Evolutionary conservation across 257 asterid genomes (phyloP), one percentile per base, ranked within the genome.

Genomic region (Rauvolfia tetraphylla): DNA sequence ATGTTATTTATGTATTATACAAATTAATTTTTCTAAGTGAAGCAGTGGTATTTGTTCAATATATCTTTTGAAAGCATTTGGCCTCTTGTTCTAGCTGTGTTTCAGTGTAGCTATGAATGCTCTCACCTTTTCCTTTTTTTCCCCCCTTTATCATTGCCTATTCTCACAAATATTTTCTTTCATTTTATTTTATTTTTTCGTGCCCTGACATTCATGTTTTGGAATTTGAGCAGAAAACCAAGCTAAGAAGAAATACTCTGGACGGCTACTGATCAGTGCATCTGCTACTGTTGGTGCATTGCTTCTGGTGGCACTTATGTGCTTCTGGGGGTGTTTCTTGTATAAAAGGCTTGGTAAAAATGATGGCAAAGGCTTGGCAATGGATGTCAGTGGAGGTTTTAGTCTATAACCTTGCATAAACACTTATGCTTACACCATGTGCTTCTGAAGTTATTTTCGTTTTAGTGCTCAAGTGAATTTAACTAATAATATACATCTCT

Each of bases 301-400:
- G 84, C 96, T 93, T 84, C 85, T 91, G 81, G 96, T 93, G 49
- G 98, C 98, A 51, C 90, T 93, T 22, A 91, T 93, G 96, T 93
- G 98, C 84, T 93, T 89, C 91, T 90, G 97, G 96, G 97, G 97
- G 29, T 93, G 98, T 83, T 89, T 82, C 84, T 85, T 91, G 81
- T 90, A 90, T 81, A 90, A 93, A 83, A 91, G 92, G 85, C 91
- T 89, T 74, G 93, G 92, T 58, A 93, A 91, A 89, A 83, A 85
- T 75, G 96, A 89, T 20, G 85, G 83, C 78, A 86, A 82, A 87
- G 88, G 90, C 85, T 91, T 91, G 38, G 98, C 93, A 14, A 88
- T 88, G 81, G 97, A 89, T 80, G 90, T 90, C 81, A 57, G 91
- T 80, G 94, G 96, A 92, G 98, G 97, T 93, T 48, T 70, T 66